Evolutionary conservation across 805 yeast genomes (phyloP).

Genomic region (Brettanomyces sp.): DNA sequence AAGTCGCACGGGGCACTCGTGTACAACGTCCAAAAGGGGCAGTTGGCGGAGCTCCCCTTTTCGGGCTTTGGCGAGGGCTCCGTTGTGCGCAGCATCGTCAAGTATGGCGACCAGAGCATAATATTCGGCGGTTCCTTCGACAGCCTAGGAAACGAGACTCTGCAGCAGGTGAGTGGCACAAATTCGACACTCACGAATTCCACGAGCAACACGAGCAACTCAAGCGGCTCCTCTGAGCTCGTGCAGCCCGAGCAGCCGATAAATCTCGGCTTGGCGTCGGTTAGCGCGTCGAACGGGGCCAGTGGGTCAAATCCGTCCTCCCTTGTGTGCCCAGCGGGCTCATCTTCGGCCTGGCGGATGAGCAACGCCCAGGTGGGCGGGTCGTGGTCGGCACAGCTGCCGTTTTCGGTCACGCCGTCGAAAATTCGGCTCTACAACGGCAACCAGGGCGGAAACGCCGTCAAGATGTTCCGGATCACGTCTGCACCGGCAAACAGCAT

Average conservation of each 20-base stretch:
- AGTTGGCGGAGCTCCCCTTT: constrained; percentile 49
- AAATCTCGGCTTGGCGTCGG: constrained; percentile 46
- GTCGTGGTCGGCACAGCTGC: constrained; percentile 54
- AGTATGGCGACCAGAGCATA: constrained; percentile 38
- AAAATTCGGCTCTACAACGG: constrained; percentile 68
- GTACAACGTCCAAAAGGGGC: constrained; percentile 41
- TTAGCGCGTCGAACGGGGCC: constrained; percentile 38
- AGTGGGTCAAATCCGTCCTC: constrained; percentile 21
- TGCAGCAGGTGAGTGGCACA: not conserved
- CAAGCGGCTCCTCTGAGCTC: not conserved
- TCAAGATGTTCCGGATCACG: constrained; percentile 58
- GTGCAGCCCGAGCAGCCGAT: constrained; percentile 51
- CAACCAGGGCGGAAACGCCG: constrained; percentile 30
- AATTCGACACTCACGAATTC: constrained; percentile 8
- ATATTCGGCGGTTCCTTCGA: constrained; percentile 75
- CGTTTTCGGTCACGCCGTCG: constrained; percentile 52
- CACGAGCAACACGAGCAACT: constrained; percentile 29
- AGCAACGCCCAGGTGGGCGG: constrained; percentile 38
- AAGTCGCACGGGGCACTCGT: constrained; percentile 50
- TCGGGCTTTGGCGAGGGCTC: constrained; percentile 64
- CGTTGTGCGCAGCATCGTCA: constrained; percentile 51
- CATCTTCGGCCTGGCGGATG: constrained; percentile 41
- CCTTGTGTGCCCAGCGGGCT: constrained; percentile 49
- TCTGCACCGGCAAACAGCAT: constrained; percentile 79
- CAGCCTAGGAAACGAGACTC: constrained; percentile 41